phyloP scores from a whole-genome alignment of 225 moss, liverwort and hornwort species.

The Pseudoscleropodium purum region DNA sequence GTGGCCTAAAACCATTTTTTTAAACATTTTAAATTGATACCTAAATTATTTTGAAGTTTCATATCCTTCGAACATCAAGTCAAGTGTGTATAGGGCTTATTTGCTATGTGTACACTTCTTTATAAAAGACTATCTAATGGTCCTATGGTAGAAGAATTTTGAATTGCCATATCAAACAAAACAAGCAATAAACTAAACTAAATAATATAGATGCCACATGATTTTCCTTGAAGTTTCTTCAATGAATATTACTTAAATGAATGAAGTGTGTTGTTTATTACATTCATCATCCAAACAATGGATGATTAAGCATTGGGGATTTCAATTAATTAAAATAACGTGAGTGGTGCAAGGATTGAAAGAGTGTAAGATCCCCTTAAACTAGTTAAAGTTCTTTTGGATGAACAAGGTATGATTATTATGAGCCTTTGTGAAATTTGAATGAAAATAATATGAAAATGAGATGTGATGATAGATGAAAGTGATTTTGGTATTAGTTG shows the following conservation, averaged over 20 bases:
- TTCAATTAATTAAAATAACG: background rate
- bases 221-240: background rate
- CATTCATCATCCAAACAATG: background rate
- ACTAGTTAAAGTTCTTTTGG: background rate
- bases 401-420: background rate
- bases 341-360: background rate
- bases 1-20: accelerated
- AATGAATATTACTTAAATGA: background rate
- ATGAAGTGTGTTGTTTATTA: background rate
- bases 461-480: background rate
- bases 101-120: accelerated
- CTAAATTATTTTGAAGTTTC: background rate
- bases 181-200: background rate
- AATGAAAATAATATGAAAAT: background rate
- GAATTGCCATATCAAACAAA: background rate
- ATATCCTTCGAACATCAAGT: accelerated
- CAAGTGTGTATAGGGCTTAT: accelerated
- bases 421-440: background rate
- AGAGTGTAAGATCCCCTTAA: accelerated
- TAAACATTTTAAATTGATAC: too few relatives aligned
- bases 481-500: background rate
- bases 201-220: background rate
- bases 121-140: accelerated
- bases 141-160: accelerated
- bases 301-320: accelerated